Conservation (phyloP, 768 basidiomycete genomes). For the Xerocomellus intermedius region DNA sequence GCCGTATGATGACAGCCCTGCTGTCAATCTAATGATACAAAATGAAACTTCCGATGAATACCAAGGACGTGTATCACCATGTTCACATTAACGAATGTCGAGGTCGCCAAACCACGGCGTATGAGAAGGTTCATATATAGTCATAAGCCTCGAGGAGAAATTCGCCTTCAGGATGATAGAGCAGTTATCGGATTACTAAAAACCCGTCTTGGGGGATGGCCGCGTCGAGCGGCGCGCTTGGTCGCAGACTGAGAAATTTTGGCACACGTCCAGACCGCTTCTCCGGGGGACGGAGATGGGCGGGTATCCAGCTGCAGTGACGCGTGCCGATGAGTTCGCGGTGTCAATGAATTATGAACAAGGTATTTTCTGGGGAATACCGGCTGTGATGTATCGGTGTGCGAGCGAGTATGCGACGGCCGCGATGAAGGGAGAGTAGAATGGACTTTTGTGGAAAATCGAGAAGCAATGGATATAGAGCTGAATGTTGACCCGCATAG, state of each 20-base stretch:
- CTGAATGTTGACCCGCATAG: conserved; percentile 18
- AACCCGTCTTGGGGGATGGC: conserved; percentile 19
- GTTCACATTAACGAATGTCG: conserved; percentile 16
- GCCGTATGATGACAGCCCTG: conserved; percentile 12
- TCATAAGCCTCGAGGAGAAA: conserved; percentile 1
- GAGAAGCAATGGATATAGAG: conserved; percentile 22
- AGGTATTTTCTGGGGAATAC: conserved; percentile 3
- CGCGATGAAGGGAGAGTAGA: conserved; percentile 3
- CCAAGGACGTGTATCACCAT: conserved; percentile 2
- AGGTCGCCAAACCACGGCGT: conserved; percentile 1
- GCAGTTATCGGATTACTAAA: conserved; percentile 20
- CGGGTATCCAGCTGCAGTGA: conserved; percentile 7
- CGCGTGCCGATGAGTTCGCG: conserved; percentile 10
- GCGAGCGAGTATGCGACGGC: conserved; percentile 1
- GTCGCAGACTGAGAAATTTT: conserved; percentile 28
- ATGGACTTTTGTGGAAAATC: conserved; percentile 9
- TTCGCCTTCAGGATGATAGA: conserved; percentile 8
- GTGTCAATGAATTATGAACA: conserved; percentile 6
- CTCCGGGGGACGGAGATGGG: conserved; percentile 6
- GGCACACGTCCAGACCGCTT: conserved; percentile 31
- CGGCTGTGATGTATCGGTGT: conserved; percentile 7
- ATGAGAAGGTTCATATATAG: conserved; percentile 7
- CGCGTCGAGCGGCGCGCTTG: conserved; percentile 29
- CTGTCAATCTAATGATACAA: conserved; percentile 22
- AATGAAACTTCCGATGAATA: conserved; percentile 1